These are phyloP conservation scores for Iris pallida DNA, from an alignment of 116 monocot genomes.

Conservation along the genomic window DNA sequence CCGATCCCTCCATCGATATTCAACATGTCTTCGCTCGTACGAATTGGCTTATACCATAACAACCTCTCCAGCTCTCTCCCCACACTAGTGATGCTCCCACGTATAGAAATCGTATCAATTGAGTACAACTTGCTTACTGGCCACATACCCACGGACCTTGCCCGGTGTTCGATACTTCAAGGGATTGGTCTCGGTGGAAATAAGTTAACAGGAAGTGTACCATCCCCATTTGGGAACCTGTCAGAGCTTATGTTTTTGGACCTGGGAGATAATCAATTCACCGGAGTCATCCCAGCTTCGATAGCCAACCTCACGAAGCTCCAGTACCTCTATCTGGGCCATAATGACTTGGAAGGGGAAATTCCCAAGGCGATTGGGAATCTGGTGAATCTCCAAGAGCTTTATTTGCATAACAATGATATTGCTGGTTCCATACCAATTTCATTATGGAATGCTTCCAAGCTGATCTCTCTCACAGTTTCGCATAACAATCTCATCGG, in stretches of 20 bases:
- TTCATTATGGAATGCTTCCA: neutral
- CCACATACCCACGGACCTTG: no score
- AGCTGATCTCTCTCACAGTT: neutral
- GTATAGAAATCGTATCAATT: no score
- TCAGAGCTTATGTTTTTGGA: neutral
- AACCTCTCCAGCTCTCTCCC: no score
- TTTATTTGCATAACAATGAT: neutral
- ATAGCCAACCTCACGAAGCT: slow-evolving; percentile 8
- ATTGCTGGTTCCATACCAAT: neutral
- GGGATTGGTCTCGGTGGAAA: no score
- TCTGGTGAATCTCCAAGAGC: neutral
- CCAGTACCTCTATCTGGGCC: neutral
- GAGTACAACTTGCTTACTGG: no score
- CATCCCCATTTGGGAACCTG: neutral
- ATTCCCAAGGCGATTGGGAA: neutral
- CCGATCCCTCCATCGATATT: no score
- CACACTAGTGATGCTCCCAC: no score
- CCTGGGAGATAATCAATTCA: neutral
- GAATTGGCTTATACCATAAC: neutral
- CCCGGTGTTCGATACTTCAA: no score
- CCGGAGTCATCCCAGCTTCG: neutral
- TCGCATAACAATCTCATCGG: neutral
- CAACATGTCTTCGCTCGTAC: neutral
- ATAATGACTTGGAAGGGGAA: neutral
- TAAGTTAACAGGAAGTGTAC: no score